Percentiles rank a stretch among this genome's conserved stretches.
These are phyloP conservation scores for Stipa capillata DNA, from an alignment of 176 grass and related monocot species.

Conservation along the genomic window DNA sequence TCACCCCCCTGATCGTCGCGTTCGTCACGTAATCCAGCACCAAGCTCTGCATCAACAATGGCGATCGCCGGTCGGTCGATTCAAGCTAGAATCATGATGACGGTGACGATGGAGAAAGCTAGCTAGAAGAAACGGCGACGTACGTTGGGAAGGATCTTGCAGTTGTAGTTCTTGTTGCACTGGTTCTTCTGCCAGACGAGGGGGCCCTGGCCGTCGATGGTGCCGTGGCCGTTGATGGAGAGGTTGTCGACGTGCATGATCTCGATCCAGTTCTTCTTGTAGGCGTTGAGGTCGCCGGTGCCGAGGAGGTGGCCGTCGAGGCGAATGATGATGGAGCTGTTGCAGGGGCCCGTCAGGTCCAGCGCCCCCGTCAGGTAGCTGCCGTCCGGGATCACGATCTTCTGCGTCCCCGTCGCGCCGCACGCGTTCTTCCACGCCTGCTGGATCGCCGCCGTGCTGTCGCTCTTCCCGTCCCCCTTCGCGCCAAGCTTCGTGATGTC, in stretches of 20 bases:
- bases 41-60: conserved; percentile 20
- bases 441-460: conserved; percentile 44
- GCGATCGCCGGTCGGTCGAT: neutral
- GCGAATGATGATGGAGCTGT: conserved; percentile 28
- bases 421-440: conserved; percentile 59
- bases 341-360: conserved; percentile 49
- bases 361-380: conserved; percentile 28
- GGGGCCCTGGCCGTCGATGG: conserved; percentile 47
- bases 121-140: neutral
- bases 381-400: conserved; percentile 41
- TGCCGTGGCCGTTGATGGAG: conserved; percentile 37
- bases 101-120: neutral
- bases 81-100: neutral
- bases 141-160: conserved; percentile 51
- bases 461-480: conserved; percentile 37
- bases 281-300: conserved; percentile 38
- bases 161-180: conserved; percentile 44
- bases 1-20: conserved; percentile 15
- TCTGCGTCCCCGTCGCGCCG: conserved; percentile 8
- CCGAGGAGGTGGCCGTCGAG: conserved; percentile 54
- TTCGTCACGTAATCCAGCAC: conserved; percentile 49
- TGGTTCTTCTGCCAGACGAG: conserved; percentile 45
- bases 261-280: conserved; percentile 57
- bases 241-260: conserved; percentile 29
- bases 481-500: conserved; percentile 51